A percentile compares a stretch with the other conserved stretches of the same genome.
Conservation (phyloP, 73 alveolate genomes). For the Urostyla sp. region DNA sequence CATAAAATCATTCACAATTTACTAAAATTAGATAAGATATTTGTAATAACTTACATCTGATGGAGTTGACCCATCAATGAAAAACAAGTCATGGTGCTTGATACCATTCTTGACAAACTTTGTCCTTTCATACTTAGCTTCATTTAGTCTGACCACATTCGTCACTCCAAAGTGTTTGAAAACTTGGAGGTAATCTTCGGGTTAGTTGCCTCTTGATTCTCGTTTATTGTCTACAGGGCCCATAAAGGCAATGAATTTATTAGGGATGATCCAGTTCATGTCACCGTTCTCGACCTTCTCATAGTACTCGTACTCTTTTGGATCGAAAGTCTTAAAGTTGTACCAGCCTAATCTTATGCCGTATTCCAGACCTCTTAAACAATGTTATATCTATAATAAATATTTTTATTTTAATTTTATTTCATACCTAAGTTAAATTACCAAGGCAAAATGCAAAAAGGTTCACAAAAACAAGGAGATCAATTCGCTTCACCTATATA, state of each 20-base stretch:
- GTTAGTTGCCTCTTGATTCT: conserved; percentile 64
- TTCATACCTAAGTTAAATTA: too few species aligned
- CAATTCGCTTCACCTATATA: too few species aligned
- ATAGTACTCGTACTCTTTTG: conserved; percentile 87
- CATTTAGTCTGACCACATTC: conserved; percentile 70
- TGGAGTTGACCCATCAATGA: conserved; percentile 78
- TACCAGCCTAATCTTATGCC: conserved; percentile 75
- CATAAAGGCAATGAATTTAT: conserved; percentile 77
- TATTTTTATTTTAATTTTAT: too few species aligned
- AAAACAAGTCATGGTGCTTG: conserved; percentile 71
- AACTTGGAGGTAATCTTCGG: conserved; percentile 71
- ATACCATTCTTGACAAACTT: conserved; percentile 58
- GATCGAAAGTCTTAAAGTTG: conserved; percentile 67
- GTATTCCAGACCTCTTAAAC: conserved; percentile 78
- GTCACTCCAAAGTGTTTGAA: conserved; percentile 65
- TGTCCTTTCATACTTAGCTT: conserved; percentile 66
- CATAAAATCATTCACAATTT: conserved; percentile 74
- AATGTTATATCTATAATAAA: too few species aligned
- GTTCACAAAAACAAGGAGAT: too few species aligned
- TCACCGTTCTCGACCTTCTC: conserved; percentile 95
- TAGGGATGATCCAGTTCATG: conserved; percentile 89
- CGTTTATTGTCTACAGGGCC: conserved; percentile 69
- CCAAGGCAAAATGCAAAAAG: too few species aligned
- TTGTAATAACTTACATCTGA: too few species aligned
- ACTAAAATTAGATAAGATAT: too few species aligned